Base-by-base conservation (phyloP, 1,139 yeast species). In the Saccharomyces hybrid region DNA sequence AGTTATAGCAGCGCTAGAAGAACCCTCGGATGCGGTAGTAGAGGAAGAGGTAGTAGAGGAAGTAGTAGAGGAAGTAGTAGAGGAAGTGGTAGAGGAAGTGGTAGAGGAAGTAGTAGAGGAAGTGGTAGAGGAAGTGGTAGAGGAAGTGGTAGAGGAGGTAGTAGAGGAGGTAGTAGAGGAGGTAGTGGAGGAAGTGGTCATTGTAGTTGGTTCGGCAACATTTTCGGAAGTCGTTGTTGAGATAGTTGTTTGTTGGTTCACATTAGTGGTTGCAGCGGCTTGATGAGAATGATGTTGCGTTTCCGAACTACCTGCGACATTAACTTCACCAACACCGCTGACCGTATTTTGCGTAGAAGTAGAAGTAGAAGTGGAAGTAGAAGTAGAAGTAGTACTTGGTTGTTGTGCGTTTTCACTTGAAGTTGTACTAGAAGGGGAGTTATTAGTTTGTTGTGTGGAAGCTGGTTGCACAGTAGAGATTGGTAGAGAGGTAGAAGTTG, bases 1-100 rank as follows among this genome's bases (percentile, higher is more conserved):
- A 11, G 70, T 56, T 24, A 71, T 55, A n/a, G 64, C 59, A 21
- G 70, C 63, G 14, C 64, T 47, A 21, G 62, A 19, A 16, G 59
- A 41, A 28, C 48, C 50, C n/a, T 46, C 48, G 27, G 53, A 49
- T 12, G 53, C 24, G n/a, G 55, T 48, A 31, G 54, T n/a, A 38
- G 55, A 29, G 7, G 53, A 32, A 1, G 64, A 31, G 19, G 68
- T 47, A 11, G 65, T 24, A 24, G 70, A 38, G 12, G 64, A 26
- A 42, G 67, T 51, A 16, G 63, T 21, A 7, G 62, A 28, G 19
- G 63, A 50, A 14, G 59, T 16, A 8, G 47, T 38, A 29, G 58
- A 49, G 4, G 59, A 51, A 31, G 61, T 41, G 9, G 59, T 47
- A 31, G 48, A 48, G 14, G 58, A 38, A 16, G 53, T 48, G 8